Conservation (phyloP, 768 basidiomycete species). For the Lanmaoa rubissima region DNA sequence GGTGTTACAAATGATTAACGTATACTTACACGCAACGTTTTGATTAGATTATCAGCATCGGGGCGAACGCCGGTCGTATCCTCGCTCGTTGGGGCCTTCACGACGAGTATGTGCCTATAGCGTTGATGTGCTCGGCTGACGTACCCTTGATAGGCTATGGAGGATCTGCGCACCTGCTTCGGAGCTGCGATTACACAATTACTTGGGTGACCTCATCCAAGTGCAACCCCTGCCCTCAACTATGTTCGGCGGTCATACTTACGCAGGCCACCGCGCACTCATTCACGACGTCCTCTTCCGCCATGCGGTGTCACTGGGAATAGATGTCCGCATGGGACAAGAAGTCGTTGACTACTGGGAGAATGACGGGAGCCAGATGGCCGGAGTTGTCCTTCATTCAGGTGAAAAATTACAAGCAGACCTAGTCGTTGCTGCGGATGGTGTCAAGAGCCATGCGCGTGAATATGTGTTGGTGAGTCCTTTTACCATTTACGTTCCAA, state of each 20-base stretch:
- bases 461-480: conserved; percentile 21
- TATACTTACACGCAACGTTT: neutral
- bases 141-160: conserved; percentile 15
- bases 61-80: conserved; percentile 27
- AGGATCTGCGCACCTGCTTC: conserved; percentile 12
- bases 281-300: conserved; percentile 23
- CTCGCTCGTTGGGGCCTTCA: conserved; percentile 31
- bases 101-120: conserved; percentile 12
- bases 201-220: conserved; percentile 21
- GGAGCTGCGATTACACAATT: conserved; percentile 17
- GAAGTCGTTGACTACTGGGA: conserved; percentile 26
- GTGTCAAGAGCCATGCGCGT: conserved; percentile 23
- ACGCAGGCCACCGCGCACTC: conserved; percentile 24
- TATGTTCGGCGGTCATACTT: conserved; percentile 17
- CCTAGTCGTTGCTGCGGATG: conserved; percentile 31
- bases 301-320: conserved; percentile 22
- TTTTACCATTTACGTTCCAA: neutral
- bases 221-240: conserved; percentile 14
- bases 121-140: neutral
- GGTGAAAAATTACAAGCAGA: conserved; percentile 21
- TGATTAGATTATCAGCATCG: conserved; percentile 21
- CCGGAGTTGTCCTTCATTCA: conserved; percentile 17
- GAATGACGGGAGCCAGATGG: neutral
- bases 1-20: neutral
- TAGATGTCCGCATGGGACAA: conserved; percentile 22